These are phyloP conservation scores for Geotrichum aggregatum DNA, from an alignment of 1,139 yeast genomes.

Conservation along the genomic window DNA sequence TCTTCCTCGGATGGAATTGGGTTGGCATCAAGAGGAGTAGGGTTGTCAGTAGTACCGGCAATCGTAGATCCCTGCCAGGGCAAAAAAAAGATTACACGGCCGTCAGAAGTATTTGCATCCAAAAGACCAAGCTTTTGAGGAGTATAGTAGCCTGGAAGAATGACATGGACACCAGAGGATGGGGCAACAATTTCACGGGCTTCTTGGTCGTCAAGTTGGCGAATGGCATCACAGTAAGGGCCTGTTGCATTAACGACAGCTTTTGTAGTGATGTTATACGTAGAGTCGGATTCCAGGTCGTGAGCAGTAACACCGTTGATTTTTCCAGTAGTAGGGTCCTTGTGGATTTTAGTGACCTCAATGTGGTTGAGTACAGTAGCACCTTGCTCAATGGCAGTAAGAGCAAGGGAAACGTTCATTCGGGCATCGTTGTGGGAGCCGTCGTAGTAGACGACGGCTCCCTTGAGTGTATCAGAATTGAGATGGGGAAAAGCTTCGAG, in stretches of 20 bases:
- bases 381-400: constrained; percentile 81
- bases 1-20: constrained; percentile 89
- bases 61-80: constrained; percentile 98
- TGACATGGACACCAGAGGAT: constrained; percentile 88
- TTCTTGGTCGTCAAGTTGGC: constrained; percentile 70
- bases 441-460: constrained; percentile 90
- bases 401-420: constrained; percentile 80
- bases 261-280: constrained; percentile 55
- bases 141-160: constrained; percentile 88
- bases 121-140: constrained; percentile 84
- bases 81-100: constrained; percentile 92
- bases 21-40: constrained; percentile 56
- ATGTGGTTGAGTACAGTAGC: constrained; percentile 87
- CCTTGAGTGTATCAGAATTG: constrained; percentile 74
- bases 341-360: constrained; percentile 71
- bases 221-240: constrained; percentile 78
- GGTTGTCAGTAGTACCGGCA: constrained; percentile 92
- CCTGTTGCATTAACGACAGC: constrained; percentile 91
- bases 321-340: constrained; percentile 55
- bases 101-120: constrained; percentile 90
- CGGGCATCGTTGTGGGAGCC: constrained; percentile 93
- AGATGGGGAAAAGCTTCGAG: constrained; percentile 82
- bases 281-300: constrained; percentile 57
- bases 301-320: constrained; percentile 71
- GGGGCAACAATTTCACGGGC: constrained; percentile 83